Evolutionary conservation across 768 basidiomycete genomes (phyloP).

Genomic region (Pilatotrama ljubarskyi): DNA sequence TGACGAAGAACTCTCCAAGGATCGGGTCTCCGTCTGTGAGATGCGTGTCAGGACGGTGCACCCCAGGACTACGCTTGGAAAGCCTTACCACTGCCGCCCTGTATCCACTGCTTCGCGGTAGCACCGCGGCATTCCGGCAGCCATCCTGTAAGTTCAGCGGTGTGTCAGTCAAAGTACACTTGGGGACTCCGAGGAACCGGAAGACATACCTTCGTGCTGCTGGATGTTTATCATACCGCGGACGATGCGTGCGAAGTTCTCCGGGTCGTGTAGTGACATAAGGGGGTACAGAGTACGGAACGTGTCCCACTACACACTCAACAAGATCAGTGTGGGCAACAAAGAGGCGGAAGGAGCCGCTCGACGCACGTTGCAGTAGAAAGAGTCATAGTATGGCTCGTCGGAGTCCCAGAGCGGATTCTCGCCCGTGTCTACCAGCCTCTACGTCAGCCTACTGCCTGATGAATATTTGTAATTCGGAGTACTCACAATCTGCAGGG

Average conservation of each 20-base stretch:
- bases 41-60: not conserved
- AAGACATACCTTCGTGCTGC: conserved; percentile 53
- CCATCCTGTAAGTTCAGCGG: conserved; percentile 50
- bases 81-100: conserved; percentile 63
- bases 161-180: no score
- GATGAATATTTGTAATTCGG: not conserved
- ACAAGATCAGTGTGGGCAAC: no score
- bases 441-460: not conserved
- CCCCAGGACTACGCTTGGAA: not conserved
- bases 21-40: conserved; percentile 60
- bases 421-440: conserved; percentile 54
- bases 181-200: not conserved
- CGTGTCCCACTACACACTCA: conserved; percentile 55
- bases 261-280: conserved; percentile 64
- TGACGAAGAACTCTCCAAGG: conserved; percentile 66
- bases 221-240: conserved; percentile 69
- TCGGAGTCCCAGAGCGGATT: conserved; percentile 61
- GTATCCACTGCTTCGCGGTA: conserved; percentile 51
- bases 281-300: conserved; percentile 62
- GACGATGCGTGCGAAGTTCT: conserved; percentile 58
- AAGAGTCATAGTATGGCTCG: conserved; percentile 66
- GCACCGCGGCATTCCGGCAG: conserved; percentile 65
- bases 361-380: conserved; percentile 60
- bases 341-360: not conserved
- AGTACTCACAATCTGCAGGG: conserved; percentile 58